These are phyloP conservation scores for Gynostemma pentaphyllum DNA, from an alignment of 306 rosid genomes.

Conservation along the genomic window DNA sequence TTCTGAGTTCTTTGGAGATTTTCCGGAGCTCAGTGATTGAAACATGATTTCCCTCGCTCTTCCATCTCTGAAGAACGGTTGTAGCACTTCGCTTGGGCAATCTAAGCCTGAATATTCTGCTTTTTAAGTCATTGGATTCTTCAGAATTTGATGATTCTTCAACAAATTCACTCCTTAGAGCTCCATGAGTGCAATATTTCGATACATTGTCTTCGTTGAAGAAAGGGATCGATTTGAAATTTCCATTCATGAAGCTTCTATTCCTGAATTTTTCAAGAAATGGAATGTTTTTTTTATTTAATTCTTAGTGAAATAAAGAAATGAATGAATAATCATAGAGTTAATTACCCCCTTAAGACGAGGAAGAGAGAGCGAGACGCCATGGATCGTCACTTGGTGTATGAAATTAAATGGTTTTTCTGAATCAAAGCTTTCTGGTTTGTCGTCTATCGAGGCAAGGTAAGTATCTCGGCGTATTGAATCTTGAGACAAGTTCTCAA, in stretches of 20 bases:
- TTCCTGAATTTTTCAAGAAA: conserved; percentile 27
- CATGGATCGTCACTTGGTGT: conserved; percentile 1
- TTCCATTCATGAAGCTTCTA: conserved; percentile 8
- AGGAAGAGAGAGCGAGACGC: conserved; percentile 14
- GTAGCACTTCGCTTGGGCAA: conserved; percentile 80
- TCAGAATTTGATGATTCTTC: conserved; percentile 23
- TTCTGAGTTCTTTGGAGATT: conserved; percentile 70
- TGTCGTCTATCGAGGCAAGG: too few species aligned
- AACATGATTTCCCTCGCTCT: conserved; percentile 55
- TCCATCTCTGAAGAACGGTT: conserved; percentile 68
- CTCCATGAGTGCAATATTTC: conserved; percentile 39
- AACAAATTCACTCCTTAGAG: conserved; percentile 26
- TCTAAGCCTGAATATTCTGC: conserved; percentile 62
- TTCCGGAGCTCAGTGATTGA: conserved; percentile 52
- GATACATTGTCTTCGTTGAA: conserved; percentile 10
- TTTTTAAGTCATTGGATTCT: conserved; percentile 49
- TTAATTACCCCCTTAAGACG: conserved; percentile 3
- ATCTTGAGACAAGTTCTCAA: too few species aligned
- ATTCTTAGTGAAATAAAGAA: too few species aligned
- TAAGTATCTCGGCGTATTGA: too few species aligned
- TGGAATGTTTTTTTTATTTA: too few species aligned
- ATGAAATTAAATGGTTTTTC: not conserved
- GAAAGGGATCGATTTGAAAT: conserved; percentile 11
- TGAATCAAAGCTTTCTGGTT: too few species aligned
- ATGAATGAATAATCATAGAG: not conserved